Conservation (phyloP, 1,284 basidiomycete species). For the Phaffia rhodozyma region DNA sequence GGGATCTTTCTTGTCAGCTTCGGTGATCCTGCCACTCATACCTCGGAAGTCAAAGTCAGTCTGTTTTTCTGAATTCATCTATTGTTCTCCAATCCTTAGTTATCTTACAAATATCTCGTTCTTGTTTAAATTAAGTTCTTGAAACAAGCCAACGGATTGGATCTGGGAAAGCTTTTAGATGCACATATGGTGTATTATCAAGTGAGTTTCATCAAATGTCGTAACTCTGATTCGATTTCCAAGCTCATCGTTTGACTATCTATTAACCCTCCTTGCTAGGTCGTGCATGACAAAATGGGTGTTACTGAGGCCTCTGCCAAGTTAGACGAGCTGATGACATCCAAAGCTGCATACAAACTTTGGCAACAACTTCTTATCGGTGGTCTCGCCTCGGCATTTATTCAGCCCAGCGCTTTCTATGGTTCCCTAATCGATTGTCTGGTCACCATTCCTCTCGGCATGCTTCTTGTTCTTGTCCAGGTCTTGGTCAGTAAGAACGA, state of each 20-base stretch:
- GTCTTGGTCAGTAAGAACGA: slow-evolving; percentile 62
- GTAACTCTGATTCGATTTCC: not conserved
- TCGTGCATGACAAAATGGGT: slow-evolving; percentile 74
- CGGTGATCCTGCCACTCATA: slow-evolving; percentile 70
- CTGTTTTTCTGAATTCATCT: slow-evolving; percentile 3
- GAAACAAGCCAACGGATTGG: slow-evolving; percentile 58
- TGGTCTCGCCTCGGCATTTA: slow-evolving; percentile 67
- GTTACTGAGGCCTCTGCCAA: slow-evolving; percentile 64
- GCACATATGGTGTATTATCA: slow-evolving; percentile 73
- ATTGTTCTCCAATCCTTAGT: not conserved
- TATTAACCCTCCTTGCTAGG: slow-evolving; percentile 34
- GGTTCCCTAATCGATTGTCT: slow-evolving; percentile 72
- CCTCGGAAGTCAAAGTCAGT: slow-evolving; percentile 57
- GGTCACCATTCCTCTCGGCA: slow-evolving; percentile 63
- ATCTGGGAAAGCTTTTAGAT: slow-evolving; percentile 63
- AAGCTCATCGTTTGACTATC: not conserved
- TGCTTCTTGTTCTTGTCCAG: slow-evolving; percentile 65
- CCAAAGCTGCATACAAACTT: slow-evolving; percentile 48
- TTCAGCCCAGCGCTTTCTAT: slow-evolving; percentile 46
- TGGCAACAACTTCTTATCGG: slow-evolving; percentile 63
- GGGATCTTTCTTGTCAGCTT: slow-evolving; percentile 72
- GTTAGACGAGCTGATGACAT: slow-evolving; percentile 63
- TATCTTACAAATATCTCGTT: not conserved
- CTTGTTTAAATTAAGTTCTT: slow-evolving; percentile 42
- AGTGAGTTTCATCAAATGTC: slow-evolving; percentile 34